A percentile compares a stretch with the other conserved stretches of the same genome.
phyloP scores from a whole-genome alignment of 805 yeast species.

The Yarrowia sp. region DNA sequence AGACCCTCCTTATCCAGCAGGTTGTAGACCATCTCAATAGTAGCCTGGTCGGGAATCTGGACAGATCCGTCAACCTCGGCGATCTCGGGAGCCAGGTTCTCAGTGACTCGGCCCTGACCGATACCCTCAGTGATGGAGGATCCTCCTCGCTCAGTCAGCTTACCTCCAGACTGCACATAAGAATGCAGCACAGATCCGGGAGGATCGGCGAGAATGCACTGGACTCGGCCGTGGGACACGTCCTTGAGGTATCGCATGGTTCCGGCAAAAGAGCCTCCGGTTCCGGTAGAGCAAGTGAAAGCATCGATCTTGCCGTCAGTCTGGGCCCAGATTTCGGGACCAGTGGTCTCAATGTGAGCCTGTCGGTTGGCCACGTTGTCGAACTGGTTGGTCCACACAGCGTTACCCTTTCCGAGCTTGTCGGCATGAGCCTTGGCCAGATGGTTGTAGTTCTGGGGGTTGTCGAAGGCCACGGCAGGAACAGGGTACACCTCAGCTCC shows the following conservation, averaged over 20 bases:
- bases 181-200: slow-evolving; percentile 87
- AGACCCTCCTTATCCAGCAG: slow-evolving; percentile 87
- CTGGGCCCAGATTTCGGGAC: slow-evolving; percentile 90
- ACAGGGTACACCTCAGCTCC: slow-evolving; percentile 90
- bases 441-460: slow-evolving; percentile 84
- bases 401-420: slow-evolving; percentile 52
- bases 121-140: slow-evolving; percentile 93
- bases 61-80: slow-evolving; percentile 77
- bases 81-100: slow-evolving; percentile 71
- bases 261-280: slow-evolving; percentile 93
- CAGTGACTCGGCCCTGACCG: slow-evolving; percentile 92
- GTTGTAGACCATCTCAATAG: slow-evolving; percentile 80
- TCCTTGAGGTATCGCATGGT: slow-evolving; percentile 73
- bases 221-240: slow-evolving; percentile 58
- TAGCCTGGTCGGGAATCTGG: slow-evolving; percentile 71
- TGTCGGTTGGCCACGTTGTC: slow-evolving; percentile 85
- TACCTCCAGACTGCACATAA: slow-evolving; percentile 68
- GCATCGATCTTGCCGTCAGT: slow-evolving; percentile 75
- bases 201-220: slow-evolving; percentile 81
- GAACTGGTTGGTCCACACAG: slow-evolving; percentile 92
- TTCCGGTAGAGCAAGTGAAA: slow-evolving; percentile 87
- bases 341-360: slow-evolving; percentile 86
- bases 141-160: slow-evolving; percentile 68
- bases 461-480: slow-evolving; percentile 78
- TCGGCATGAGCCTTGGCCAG: slow-evolving; percentile 86